Evolutionary conservation across 2,329 filamentous ascomycete genomes (phyloP).

Genomic region (Graphiopsis chlorocephala): DNA sequence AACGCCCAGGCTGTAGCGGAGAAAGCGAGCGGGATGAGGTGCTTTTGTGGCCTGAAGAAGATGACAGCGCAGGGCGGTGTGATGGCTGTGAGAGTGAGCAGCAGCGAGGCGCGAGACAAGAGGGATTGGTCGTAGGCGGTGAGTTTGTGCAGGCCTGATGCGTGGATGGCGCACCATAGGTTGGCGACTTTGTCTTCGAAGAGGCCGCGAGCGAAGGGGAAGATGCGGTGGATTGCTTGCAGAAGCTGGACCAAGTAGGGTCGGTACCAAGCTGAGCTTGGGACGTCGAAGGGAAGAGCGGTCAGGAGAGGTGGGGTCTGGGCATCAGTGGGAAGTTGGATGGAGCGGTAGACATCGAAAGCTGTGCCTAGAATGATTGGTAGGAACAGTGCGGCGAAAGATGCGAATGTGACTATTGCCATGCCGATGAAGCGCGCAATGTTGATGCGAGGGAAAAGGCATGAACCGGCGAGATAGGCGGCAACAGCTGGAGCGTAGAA

Average conservation of each 20-base stretch:
- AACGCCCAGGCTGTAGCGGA: constrained; percentile 91
- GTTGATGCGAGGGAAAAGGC: constrained; percentile 71
- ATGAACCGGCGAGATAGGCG: constrained; percentile 83
- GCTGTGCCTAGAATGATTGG: constrained; percentile 72
- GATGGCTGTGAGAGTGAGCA: constrained; percentile 72
- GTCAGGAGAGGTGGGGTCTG: constrained; percentile 58
- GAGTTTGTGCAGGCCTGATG: constrained; percentile 72
- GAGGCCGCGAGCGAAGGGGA: constrained; percentile 90
- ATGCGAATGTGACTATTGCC: constrained; percentile 65
- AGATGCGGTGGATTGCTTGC: constrained; percentile 87
- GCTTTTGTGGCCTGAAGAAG: constrained; percentile 72
- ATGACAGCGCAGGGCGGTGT: constrained; percentile 75
- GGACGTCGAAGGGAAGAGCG: constrained; percentile 58
- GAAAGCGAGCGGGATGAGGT: constrained; percentile 74
- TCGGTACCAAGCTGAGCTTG: constrained; percentile 65
- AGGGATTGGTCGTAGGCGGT: constrained; percentile 67
- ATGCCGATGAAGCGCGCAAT: constrained; percentile 70
- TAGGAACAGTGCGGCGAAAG: constrained; percentile 72
- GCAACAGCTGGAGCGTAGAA: constrained; percentile 96
- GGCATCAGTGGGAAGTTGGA: constrained; percentile 54
- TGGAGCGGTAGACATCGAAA: constrained; percentile 65
- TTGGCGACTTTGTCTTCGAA: constrained; percentile 99
- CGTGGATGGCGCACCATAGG: constrained; percentile 91
- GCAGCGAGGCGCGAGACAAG: constrained; percentile 73
- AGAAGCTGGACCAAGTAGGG: constrained; percentile 72